phyloP scores from a whole-genome alignment of 352 stramenopile genomes.

The Globisporangium solare region DNA sequence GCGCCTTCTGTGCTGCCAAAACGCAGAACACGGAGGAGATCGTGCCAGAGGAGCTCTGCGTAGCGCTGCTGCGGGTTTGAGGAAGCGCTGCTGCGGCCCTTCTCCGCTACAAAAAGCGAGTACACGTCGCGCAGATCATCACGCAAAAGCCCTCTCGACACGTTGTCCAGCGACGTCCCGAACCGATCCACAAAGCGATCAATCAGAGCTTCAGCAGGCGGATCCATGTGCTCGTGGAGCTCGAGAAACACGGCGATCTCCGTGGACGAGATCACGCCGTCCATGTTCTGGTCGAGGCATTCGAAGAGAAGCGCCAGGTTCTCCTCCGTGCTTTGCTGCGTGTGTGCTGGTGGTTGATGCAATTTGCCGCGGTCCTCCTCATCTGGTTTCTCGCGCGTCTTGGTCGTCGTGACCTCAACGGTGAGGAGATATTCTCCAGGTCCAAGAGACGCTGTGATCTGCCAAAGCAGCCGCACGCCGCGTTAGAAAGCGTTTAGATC shows the following conservation, averaged over 20 bases:
- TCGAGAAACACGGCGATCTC: slow-evolving; percentile 30
- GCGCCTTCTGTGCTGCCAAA: no score
- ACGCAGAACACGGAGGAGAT: slow-evolving; percentile 23
- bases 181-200: slow-evolving; percentile 19
- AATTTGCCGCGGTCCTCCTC: neutral
- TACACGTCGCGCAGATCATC: slow-evolving; percentile 44
- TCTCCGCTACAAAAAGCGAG: slow-evolving; percentile 11
- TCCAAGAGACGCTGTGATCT: slow-evolving; percentile 26
- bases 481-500: neutral
- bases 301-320: slow-evolving; percentile 43
- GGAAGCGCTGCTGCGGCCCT: neutral
- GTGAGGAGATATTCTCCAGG: slow-evolving; percentile 41
- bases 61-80: slow-evolving; percentile 9
- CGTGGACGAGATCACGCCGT: slow-evolving; percentile 19
- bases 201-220: neutral
- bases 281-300: slow-evolving; percentile 39
- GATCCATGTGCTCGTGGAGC: slow-evolving; percentile 13
- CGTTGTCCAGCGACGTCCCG: slow-evolving; percentile 5
- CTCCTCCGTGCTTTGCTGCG: slow-evolving; percentile 9
- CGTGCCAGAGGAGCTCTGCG: slow-evolving; percentile 33
- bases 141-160: slow-evolving; percentile 15
- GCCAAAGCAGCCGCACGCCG: neutral
- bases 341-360: slow-evolving; percentile 5
- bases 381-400: no score
- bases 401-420: slow-evolving; percentile 11